These are phyloP conservation scores for Fusarium subglutinans DNA, from an alignment of 2,329 filamentous ascomycete genomes.

Conservation along the genomic window DNA sequence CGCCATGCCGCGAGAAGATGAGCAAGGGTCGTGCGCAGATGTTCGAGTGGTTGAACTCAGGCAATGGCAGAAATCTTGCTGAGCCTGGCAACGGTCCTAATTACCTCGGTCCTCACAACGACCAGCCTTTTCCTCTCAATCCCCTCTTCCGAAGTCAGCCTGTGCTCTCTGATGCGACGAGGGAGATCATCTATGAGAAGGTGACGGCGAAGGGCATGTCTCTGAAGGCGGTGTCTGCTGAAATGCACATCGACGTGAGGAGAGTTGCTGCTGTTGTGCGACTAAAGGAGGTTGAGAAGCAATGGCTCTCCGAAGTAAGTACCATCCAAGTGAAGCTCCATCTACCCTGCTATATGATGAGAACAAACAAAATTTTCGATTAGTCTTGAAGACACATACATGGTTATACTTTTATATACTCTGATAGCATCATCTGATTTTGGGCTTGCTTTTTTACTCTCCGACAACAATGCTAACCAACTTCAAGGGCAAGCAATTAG, in stretches of 20 bases:
- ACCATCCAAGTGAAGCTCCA: not conserved
- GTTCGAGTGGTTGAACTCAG: constrained; percentile 50
- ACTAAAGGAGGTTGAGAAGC: constrained; percentile 85
- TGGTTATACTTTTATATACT: constrained; percentile 74
- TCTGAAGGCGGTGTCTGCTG: constrained; percentile 79
- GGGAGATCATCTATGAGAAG: constrained; percentile 77
- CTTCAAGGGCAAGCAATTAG: constrained; percentile 76
- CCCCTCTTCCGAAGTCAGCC: constrained; percentile 73
- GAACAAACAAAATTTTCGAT: constrained; percentile 86
- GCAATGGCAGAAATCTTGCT: constrained; percentile 37
- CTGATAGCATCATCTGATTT: constrained; percentile 33
- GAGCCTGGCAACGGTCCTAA: constrained; percentile 43
- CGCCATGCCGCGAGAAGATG: constrained; percentile 50
- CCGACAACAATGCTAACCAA: constrained; percentile 36
- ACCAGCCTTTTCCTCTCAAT: constrained; percentile 79
- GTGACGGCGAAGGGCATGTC: constrained; percentile 73
- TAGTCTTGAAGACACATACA: constrained; percentile 98
- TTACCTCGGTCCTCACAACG: constrained; percentile 51
- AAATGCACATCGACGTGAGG: constrained; percentile 81
- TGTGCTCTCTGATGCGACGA: constrained; percentile 77
- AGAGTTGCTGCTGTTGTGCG: constrained; percentile 86
- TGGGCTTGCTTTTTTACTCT: not conserved
- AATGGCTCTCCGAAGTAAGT: constrained; percentile 79
- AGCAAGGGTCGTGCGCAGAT: constrained; percentile 50
- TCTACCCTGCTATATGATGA: constrained; percentile 58